These are phyloP conservation scores for Lasiodiplodia sp. DNA, from an alignment of 2,329 filamentous ascomycete genomes.

Conservation along the genomic window DNA sequence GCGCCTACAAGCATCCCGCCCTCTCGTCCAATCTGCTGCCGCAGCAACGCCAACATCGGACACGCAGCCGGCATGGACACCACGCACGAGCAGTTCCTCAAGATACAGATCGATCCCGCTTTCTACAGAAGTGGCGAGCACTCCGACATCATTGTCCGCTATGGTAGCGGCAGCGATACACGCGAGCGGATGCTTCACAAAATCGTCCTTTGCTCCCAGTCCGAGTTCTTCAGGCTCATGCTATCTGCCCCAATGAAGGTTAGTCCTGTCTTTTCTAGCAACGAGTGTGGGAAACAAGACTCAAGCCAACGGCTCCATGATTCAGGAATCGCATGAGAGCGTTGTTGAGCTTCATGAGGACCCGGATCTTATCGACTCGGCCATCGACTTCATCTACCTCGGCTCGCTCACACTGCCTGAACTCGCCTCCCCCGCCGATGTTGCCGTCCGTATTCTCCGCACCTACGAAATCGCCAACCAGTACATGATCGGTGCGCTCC, in stretches of 20 bases:
- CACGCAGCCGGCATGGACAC: background rate
- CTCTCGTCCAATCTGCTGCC: background rate
- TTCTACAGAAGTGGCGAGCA: slow-evolving; percentile 7
- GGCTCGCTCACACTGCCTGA: background rate
- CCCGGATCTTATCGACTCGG: background rate
- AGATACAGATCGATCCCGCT: background rate
- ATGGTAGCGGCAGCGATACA: background rate
- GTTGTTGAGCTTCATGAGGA: background rate
- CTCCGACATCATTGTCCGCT: background rate
- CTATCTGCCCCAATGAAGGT: background rate
- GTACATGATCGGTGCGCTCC: background rate
- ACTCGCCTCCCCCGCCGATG: background rate
- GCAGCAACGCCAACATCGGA: background rate
- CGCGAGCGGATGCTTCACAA: slow-evolving; percentile 6
- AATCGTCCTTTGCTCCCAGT: slow-evolving; percentile 13
- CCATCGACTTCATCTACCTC: background rate
- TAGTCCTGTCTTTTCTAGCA: background rate
- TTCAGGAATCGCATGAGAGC: background rate
- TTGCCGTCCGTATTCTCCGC: background rate
- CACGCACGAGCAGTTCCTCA: background rate
- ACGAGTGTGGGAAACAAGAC: background rate
- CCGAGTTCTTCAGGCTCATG: slow-evolving; percentile 17
- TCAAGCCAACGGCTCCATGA: background rate
- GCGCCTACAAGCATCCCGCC: background rate
- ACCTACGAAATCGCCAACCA: slow-evolving; percentile 1